Conservation (phyloP, 768 basidiomycete genomes). For the Boletus tomentosulus region DNA sequence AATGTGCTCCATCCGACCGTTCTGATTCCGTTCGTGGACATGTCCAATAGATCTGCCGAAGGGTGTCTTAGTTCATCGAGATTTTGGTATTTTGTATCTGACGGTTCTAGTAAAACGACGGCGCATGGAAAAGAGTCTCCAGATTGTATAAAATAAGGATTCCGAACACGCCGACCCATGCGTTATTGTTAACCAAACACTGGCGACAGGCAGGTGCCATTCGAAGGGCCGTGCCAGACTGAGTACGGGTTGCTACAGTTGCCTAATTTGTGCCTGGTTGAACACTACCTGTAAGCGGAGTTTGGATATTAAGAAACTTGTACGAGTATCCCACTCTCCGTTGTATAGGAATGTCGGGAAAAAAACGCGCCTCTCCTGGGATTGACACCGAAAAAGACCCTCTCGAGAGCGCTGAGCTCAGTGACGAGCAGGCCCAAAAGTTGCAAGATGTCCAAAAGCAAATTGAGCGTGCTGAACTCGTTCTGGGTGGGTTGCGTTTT, state of each 20-base stretch:
- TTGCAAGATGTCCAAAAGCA: conserved; percentile 64
- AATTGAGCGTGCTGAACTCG: conserved; percentile 64
- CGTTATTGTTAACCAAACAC: too few species aligned
- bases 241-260: neutral
- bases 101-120: too few species aligned
- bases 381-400: conserved; percentile 70
- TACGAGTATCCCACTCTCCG: conserved; percentile 1
- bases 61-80: too few species aligned
- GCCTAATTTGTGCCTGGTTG: conserved; percentile 6
- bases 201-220: too few species aligned
- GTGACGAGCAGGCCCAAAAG: conserved; percentile 68
- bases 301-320: conserved; percentile 27
- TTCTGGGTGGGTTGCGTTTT: conserved; percentile 53
- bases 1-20: too few species aligned
- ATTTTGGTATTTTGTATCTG: too few species aligned
- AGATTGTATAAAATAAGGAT: too few species aligned
- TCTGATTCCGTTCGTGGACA: too few species aligned
- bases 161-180: too few species aligned
- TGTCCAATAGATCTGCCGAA: too few species aligned
- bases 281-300: conserved; percentile 24
- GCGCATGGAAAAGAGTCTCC: too few species aligned
- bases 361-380: conserved; percentile 79
- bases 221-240: too few species aligned
- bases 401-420: conserved; percentile 62
- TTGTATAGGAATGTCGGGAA: conserved; percentile 35